Conservation (phyloP, 345 rosid genomes). For the Camelina hispida region DNA sequence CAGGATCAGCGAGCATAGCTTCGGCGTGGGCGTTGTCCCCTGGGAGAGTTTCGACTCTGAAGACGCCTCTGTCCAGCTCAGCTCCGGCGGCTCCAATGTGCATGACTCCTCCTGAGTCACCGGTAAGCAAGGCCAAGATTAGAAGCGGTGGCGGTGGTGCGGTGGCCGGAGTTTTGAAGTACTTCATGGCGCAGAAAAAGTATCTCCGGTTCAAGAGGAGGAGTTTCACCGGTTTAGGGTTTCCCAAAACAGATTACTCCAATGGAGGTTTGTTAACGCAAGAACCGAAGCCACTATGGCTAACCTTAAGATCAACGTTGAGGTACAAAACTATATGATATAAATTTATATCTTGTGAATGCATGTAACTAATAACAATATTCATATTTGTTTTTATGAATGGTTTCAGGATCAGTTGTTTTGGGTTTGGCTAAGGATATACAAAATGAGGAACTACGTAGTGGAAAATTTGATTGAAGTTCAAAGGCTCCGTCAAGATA, state of each 20-base stretch:
- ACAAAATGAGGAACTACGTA: constrained; percentile 48
- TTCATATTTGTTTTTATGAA: not conserved
- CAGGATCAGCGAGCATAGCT: constrained; percentile 46
- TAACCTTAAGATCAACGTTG: constrained; percentile 42
- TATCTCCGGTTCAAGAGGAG: constrained; percentile 56
- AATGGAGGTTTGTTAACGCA: constrained; percentile 71
- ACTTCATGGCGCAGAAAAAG: constrained; percentile 68
- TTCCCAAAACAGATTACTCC: constrained; percentile 55
- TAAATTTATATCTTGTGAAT: not conserved
- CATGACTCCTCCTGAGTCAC: constrained; percentile 42
- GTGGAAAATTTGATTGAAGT: constrained; percentile 51
- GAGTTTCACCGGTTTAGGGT: constrained; percentile 57
- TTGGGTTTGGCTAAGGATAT: constrained; percentile 57
- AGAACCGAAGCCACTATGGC: constrained; percentile 53
- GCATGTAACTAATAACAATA: too few species aligned
- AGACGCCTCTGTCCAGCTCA: constrained; percentile 23
- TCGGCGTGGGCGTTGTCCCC: constrained; percentile 89
- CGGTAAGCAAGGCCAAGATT: constrained; percentile 27
- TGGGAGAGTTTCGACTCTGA: constrained; percentile 49
- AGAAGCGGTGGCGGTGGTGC: constrained; percentile 52
- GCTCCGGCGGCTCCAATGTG: constrained; percentile 33
- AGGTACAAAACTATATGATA: constrained; percentile 47
- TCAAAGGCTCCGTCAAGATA: constrained; percentile 48
- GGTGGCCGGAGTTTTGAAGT: constrained; percentile 65
- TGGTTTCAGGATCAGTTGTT: constrained; percentile 59